These are phyloP conservation scores for Aquilaria agallochum DNA, from an alignment of 441 rosid species.

Conservation along the genomic window DNA sequence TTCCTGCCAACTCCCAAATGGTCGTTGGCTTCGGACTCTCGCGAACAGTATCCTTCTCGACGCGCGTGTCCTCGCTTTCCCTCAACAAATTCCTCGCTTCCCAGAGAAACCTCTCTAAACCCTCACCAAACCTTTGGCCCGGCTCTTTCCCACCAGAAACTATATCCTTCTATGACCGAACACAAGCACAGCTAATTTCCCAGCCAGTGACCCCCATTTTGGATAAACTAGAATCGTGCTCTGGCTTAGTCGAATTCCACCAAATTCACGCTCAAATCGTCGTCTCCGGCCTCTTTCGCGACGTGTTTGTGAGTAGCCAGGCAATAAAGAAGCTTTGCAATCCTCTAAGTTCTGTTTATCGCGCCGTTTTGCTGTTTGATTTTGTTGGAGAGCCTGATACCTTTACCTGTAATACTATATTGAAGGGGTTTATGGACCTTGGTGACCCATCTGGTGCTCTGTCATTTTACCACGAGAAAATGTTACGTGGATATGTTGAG, in stretches of 20 bases:
- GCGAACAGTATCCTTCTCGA: constrained; percentile 5
- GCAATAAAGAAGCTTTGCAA: constrained; percentile 41
- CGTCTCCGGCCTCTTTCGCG: constrained; percentile 41
- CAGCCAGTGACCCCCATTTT: constrained; percentile 31
- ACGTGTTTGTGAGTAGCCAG: constrained; percentile 34
- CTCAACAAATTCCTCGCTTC: constrained; percentile 37
- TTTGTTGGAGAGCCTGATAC: constrained; percentile 46
- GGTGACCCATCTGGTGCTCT: constrained; percentile 36
- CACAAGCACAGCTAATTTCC: constrained; percentile 7
- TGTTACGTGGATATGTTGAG: constrained; percentile 38
- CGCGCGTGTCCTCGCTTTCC: constrained; percentile 16
- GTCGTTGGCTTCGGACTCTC: constrained; percentile 5
- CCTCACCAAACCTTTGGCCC: constrained; percentile 51
- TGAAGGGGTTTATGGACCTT: constrained; percentile 30
- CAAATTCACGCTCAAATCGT: constrained; percentile 47
- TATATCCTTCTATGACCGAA: not conserved
- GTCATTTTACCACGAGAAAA: constrained; percentile 44
- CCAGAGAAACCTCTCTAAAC: constrained; percentile 41
- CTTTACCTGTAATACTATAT: constrained; percentile 53
- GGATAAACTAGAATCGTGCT: constrained; percentile 37
- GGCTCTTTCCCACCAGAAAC: constrained; percentile 21
- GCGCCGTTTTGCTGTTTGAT: constrained; percentile 35
- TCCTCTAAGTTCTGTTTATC: constrained; percentile 28
- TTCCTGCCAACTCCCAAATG: constrained; percentile 10
- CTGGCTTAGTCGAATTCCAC: constrained; percentile 31